phyloP scores from a whole-genome alignment of 192 early-diverging fungal genomes.

The Entomortierella chlamydospora region DNA sequence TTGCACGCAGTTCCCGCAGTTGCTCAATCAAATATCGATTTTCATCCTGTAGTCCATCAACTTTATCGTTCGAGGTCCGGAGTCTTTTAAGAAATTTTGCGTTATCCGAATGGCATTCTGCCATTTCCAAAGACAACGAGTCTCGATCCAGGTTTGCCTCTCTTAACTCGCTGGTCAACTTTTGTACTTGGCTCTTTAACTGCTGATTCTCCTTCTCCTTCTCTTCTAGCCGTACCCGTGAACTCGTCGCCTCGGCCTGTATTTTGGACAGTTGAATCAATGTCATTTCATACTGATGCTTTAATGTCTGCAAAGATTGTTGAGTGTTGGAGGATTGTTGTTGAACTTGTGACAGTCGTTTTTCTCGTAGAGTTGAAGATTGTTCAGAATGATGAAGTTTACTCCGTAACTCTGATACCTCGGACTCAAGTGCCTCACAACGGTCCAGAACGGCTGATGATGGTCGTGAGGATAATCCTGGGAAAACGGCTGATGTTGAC shows the following conservation, averaged over 20 bases:
- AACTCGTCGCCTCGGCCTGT: conserved; percentile 8
- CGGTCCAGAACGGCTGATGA: conserved; percentile 13
- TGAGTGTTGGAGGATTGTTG: conserved; percentile 26
- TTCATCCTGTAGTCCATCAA: conserved; percentile 31
- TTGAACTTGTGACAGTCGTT: conserved; percentile 33
- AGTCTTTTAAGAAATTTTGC: conserved; percentile 37
- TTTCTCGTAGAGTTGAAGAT: conserved; percentile 23
- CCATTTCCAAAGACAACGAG: conserved; percentile 40
- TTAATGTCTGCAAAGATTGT: conserved; percentile 21
- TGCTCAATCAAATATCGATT: conserved; percentile 47
- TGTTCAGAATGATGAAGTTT: conserved; percentile 18
- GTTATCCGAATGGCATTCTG: conserved; percentile 31
- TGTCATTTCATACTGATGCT: conserved; percentile 33
- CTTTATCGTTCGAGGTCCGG: conserved; percentile 13
- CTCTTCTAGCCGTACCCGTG: conserved; percentile 3
- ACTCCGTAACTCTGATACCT: conserved; percentile 17
- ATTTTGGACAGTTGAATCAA: conserved; percentile 18
- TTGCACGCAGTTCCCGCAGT: conserved; percentile 23
- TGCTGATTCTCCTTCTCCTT: not conserved
- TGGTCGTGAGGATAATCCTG: not conserved
- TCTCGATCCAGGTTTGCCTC: conserved; percentile 36
- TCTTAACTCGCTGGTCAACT: conserved; percentile 21
- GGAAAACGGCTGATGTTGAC: not conserved
- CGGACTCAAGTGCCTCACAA: conserved; percentile 26
- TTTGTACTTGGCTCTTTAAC: conserved; percentile 9